Evolutionary conservation across 2,329 filamentous ascomycete species (phyloP), one percentile per base, ranked within the genome.

Genomic region (Beauveria pseudobassiana): DNA sequence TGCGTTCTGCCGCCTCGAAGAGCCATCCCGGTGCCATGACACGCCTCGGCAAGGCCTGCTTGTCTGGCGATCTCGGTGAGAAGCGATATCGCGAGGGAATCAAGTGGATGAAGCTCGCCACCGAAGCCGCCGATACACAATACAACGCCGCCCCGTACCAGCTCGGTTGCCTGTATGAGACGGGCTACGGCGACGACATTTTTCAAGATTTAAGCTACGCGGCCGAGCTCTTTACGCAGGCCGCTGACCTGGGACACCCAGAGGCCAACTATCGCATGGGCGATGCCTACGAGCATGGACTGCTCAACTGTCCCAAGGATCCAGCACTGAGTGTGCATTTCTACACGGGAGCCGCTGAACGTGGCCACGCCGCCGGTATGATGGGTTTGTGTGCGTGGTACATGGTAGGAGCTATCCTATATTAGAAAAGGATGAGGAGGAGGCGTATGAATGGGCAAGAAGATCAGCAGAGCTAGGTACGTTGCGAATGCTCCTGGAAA

Each of bases 361-460:
- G 83, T 51, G 91, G 91, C 1, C 89, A 97, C 70, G 82, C 92
- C 0, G 83, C 87, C 53, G 93, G 92, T 53, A 98, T 98, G 92
- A 96, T 99, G 93, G 93, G 93, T 5, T 80, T 99, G 9, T 99
- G 95, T 75, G 95, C 95, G 12, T 99, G 95, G 95, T 99, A 98
- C 74, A 89, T 98, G 82, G 89, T 98, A 46, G 95, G 95, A 12
- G 95, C 95, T 1, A 89, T 93, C 67, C 93, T 0, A 86, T 98
- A 16, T 77, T 99, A 24, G 93, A 96, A 64, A 96, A 95, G 75
- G 93, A 99, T 69, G 93, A 98, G 73, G 88, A 89, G 67, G 95
- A 99, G 74, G 95, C 95, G 10, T 98, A 96, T 70, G 93, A 96
- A 73, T 99, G 95, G 95, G 93, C 95, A 18, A 87, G 86, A 69